Conservation (phyloP, 208 protist species). For the Trichomonas tenax region DNA sequence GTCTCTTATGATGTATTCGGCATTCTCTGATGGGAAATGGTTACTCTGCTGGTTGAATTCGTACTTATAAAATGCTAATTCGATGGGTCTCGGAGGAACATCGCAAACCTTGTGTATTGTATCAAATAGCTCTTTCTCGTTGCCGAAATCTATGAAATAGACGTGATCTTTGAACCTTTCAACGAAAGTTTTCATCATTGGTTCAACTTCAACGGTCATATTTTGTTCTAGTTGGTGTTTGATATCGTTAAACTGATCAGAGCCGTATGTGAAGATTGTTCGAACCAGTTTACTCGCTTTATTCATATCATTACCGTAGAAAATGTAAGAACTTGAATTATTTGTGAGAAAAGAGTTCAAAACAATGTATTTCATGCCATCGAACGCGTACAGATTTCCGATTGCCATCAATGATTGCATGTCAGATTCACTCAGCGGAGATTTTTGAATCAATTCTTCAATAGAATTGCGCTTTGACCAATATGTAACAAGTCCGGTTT, state of each 20-base stretch:
- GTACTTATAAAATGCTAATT: not conserved
- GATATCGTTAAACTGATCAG: not conserved
- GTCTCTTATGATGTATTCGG: not conserved
- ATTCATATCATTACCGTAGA: not conserved
- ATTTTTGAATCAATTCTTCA: not conserved
- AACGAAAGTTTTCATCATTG: not conserved
- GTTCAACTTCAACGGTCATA: not conserved
- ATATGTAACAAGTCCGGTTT: not conserved
- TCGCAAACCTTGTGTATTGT: not conserved
- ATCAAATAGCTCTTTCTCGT: not conserved
- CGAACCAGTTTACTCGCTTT: not conserved
- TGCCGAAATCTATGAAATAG: not conserved
- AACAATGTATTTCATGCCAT: not conserved
- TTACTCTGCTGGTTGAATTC: not conserved
- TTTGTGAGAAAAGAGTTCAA: not conserved
- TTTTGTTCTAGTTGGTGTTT: not conserved
- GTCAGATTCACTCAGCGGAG: not conserved
- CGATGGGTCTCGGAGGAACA: not conserved
- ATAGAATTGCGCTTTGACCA: not conserved
- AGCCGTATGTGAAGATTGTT: not conserved
- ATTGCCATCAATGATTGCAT: not conserved
- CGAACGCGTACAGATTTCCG: not conserved
- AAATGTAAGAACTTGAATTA: not conserved
- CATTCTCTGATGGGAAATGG: not conserved
- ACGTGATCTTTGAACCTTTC: not conserved